Percentiles rank a stretch among this genome's conserved stretches.
phyloP scores from a whole-genome alignment of 768 basidiomycete genomes.

The Plicaturopsis crispa region DNA sequence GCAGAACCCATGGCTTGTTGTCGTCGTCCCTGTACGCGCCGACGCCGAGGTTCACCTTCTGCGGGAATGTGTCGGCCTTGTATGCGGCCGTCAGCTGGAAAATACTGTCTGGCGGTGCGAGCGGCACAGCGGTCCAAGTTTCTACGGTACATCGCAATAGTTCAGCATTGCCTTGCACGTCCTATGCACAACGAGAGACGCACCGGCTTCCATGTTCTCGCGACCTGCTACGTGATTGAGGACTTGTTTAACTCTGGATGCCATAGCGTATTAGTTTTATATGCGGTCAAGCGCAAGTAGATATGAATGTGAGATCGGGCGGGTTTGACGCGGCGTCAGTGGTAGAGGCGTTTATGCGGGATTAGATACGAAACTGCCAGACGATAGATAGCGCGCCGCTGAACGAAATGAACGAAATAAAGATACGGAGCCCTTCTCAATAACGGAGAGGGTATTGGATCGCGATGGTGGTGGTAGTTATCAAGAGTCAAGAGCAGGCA shows the following conservation, averaged over 20 bases:
- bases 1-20: constrained; percentile 87
- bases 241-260: constrained; percentile 54
- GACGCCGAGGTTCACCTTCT: constrained; percentile 89
- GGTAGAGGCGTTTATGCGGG: neutral
- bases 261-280: too few relatives aligned
- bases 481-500: too few relatives aligned
- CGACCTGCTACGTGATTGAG: constrained; percentile 39
- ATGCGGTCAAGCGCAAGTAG: too few relatives aligned
- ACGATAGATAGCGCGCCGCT: too few relatives aligned
- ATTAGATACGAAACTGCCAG: too few relatives aligned
- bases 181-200: constrained; percentile 15
- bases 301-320: constrained; percentile 1
- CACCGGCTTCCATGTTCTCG: constrained; percentile 48
- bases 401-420: too few relatives aligned
- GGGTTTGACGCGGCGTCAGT: constrained; percentile 1
- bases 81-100: constrained; percentile 88
- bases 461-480: too few relatives aligned
- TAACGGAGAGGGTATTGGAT: too few relatives aligned
- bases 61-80: constrained; percentile 66
- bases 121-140: constrained; percentile 67
- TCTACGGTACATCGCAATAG: constrained; percentile 33
- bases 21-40: constrained; percentile 89
- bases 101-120: constrained; percentile 87
- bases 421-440: too few relatives aligned
- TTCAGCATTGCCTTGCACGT: constrained; percentile 5